Base-by-base conservation (phyloP, 805 yeast species). In the Kodamaea kaohsiungensis region DNA sequence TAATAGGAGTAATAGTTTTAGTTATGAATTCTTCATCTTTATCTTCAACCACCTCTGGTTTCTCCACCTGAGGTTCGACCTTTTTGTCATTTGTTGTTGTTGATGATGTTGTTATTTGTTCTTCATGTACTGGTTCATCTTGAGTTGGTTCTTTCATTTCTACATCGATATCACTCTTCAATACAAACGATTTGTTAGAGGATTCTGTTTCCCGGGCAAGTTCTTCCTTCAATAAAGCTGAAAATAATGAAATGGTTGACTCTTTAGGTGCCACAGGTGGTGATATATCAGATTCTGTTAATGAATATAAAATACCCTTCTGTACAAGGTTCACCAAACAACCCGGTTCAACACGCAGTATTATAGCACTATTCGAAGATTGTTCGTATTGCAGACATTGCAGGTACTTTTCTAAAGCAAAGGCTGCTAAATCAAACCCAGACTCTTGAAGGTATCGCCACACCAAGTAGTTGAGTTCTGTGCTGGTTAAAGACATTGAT, bases 381-480 rank as follows among this genome's bases (percentile, higher is more conserved):
- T 64, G 61, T 51, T 74, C 96, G 56, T 82, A 79, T 17, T 77
- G 76, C 57, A 82, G 77, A 9, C 88, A 86, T 17, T 79, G 72
- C 0, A 93, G 76, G 60, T 89, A 92, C 59, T 88, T 87, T 58
- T 88, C 89, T 27, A 95, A 71, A 0, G 97, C 96, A 63, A 80
- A 84, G 0, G 96, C 91, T 1, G 95, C 78, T 17, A 89, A 77
- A 50, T 89, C 92, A 40, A 79, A 77, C 2, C 96, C 96, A 5
- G 86, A 76, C 67, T 95, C 98, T 65, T 91, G 96, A 39, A 91
- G 78, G 65, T 93, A 95, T 57, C 98, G 75, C 97, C 97, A 95
- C 52, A 93, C 83, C 61, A 95, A 79, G 66, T 93, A 93, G 75
- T 93, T 95, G 52, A 93, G 81, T 70, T 91, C 96, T 54, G 81